Percentiles rank a stretch among this genome's conserved stretches.
Conservation (phyloP, 306 rosid genomes). For the Prunus dulcis region DNA sequence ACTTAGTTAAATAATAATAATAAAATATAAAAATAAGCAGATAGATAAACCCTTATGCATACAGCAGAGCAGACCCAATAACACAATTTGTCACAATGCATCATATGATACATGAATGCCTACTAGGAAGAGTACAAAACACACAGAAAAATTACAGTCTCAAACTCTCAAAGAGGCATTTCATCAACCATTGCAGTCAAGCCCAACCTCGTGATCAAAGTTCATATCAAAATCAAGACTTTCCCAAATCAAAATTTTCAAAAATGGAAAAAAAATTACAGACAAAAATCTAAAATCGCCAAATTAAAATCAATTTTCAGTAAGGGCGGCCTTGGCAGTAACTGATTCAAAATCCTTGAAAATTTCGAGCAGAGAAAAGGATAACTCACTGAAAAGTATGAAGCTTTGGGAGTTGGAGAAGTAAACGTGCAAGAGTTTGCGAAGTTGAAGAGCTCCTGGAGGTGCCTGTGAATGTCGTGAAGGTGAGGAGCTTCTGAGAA, state of each 20-base stretch:
- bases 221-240: background rate
- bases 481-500: background rate
- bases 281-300: background rate
- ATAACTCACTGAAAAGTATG: background rate
- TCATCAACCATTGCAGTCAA: background rate
- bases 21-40: background rate
- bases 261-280: background rate
- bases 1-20: background rate
- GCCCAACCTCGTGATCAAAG: background rate
- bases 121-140: background rate
- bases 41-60: too few species aligned
- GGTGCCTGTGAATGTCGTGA: background rate
- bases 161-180: background rate
- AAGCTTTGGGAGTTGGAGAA: background rate
- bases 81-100: background rate
- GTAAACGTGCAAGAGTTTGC: background rate
- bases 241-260: background rate
- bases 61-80: too few species aligned
- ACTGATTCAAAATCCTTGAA: background rate
- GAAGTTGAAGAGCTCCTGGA: background rate
- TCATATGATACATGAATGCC: background rate
- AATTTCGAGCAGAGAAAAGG: background rate
- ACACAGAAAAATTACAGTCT: background rate
- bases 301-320: background rate
- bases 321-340: background rate